Base-by-base conservation (phyloP, 352 stramenopile species). In the Phytopythium montanum region DNA sequence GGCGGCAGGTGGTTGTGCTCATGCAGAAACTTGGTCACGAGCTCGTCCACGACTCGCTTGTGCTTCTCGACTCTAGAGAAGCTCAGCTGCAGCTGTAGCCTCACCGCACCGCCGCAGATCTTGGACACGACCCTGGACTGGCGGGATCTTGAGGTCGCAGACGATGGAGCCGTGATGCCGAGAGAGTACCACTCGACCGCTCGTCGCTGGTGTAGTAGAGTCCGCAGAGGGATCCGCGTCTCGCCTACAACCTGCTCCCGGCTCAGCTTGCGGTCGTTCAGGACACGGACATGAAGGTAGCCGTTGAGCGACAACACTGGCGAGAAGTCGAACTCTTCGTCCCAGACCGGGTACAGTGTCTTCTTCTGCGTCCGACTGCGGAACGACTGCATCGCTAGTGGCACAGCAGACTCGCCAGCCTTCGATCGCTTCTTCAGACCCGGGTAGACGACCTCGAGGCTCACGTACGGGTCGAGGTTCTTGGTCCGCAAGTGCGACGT, bases 271-370 rank as follows among this genome's bases (percentile, higher is more conserved):
- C 81, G 78, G 58, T 94, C 80, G 54, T 94, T 90, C 16, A 91
- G 62, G 7, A 94, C 52, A 1, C 80, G 81, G 12, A 94, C 54
- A 31, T 79, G 70, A 8, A 94, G 70, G 53, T 73, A 81, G 23
- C 79, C 75, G n/a, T 80, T 84, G 8, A 94, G 58, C 3, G 80
- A 87, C n/a, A 85, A 52, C 25, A 92, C 71, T 0, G 79, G 78
- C 28, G 64, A 28, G 31, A 92, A 74, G 51, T 81, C 80, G 46
- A 94, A 94, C 12, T 85, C 75, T 64, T 94, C 81, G 6, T 94
- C 78, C 84, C 84, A 94, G 2, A 90, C 66, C 1, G 84, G 84
- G 63, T 87, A 94, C 64, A 91, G 66, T 42, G 66, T 91, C 61
- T 87, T 82, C 68, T 87, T 87, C 53, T 83, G 75, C 13, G 81